phyloP scores from a whole-genome alignment of 371 early-diverging fungal genomes.

The Apophysomyces trapeziformis region DNA sequence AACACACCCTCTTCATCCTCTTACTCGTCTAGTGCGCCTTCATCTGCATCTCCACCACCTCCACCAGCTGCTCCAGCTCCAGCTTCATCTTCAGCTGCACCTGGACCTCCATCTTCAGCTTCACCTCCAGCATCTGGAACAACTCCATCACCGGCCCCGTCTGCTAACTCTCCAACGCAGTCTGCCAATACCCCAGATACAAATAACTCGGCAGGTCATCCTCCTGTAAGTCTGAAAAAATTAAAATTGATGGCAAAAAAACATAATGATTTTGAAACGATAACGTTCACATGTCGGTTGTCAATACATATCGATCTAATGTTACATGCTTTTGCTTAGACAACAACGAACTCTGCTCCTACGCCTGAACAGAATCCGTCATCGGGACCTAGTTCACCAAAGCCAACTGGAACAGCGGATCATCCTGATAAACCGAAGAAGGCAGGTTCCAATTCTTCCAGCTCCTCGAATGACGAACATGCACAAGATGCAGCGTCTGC shows the following conservation, averaged over 20 bases:
- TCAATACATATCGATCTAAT: not conserved
- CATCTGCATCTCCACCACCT: slow-evolving; percentile 1
- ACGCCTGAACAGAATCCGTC: not conserved
- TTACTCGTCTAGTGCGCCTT: not conserved
- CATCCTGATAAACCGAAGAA: not conserved
- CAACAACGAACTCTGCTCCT: not conserved
- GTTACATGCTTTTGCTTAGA: not conserved
- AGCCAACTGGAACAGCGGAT: not conserved
- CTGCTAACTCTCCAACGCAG: too few relatives aligned
- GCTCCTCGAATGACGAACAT: not conserved
- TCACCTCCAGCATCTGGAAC: not conserved
- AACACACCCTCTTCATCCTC: not conserved
- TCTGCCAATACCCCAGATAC: not conserved
- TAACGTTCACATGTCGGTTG: not conserved
- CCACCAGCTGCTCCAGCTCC: not conserved
- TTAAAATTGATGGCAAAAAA: not conserved
- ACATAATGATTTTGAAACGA: not conserved
- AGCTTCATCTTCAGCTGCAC: not conserved
- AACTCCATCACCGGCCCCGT: too few relatives aligned
- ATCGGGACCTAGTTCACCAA: not conserved
- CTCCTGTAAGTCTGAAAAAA: not conserved
- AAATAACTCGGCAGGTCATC: not conserved
- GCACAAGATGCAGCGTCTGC: not conserved
- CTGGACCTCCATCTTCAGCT: not conserved
- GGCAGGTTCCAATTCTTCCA: not conserved